Base-by-base conservation (phyloP, 192 early-diverging fungal species). In the Paraglomus brasilianum region DNA sequence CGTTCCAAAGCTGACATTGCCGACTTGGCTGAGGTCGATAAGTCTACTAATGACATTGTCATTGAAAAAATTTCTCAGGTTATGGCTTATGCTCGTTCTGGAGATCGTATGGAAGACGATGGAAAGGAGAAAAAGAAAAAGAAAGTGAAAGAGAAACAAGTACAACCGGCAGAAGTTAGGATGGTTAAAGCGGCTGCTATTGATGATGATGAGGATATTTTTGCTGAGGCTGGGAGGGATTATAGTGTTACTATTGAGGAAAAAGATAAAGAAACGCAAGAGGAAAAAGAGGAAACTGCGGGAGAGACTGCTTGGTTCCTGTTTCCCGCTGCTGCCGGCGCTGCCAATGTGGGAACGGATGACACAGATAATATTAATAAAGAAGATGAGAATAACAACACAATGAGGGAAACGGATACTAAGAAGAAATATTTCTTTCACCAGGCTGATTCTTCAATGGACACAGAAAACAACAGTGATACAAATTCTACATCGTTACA, bases 151-250 rank as follows among this genome's bases (percentile, higher is more conserved):
- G 30, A 53, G 14, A 81, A 75, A 11, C 50, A 55, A 21, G 70
- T 55, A 63, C 50, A 69, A 36, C 43, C 65, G 8, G 58, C 69
- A 19, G 63, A 76, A 41, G 55, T 72, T n/a, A 40, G 21, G 10
- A 43, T 69, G 13, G 55, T 74, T n/a, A 61, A 51, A 45, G 44
- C 74, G 9, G 69, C 71, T 17, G 73, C 79, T 15, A 78, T 79
- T 36, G 84, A 88, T 40, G 88, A 91, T 19, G 81, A 78, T 14
- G 83, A 85, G 43, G 88, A 93, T 76, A 96, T 96, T 30, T 96
- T 96, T 86, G 90, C 85, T 7, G 93, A 92, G 61, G 93, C 79
- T 6, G 95, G 93, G 1, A 70, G 85, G 5, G 89, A 93, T 46
- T 96, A 96, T 68, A 67, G 75, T 13, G 73, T 93, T 21, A 38